Evolutionary conservation across 23 red algal genomes (phyloP).

Genomic region (Agarophyton chilense): DNA sequence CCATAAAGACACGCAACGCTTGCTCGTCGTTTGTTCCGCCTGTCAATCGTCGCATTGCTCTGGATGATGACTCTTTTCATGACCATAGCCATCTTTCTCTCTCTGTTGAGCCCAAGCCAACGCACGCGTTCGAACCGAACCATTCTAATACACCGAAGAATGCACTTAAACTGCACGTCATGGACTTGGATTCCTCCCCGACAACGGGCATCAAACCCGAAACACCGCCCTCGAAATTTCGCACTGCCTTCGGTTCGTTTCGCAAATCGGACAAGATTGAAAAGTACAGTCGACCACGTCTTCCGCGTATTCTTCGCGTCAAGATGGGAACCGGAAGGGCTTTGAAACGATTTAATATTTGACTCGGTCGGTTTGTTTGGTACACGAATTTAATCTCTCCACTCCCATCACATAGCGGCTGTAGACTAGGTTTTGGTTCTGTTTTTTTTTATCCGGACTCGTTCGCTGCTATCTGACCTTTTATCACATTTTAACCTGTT

Average conservation of each 20-base stretch:
- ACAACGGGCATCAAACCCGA: background rate
- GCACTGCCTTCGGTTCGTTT: background rate
- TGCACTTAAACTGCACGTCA: background rate
- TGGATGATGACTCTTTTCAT: conserved; percentile 9
- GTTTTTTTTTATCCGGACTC: background rate
- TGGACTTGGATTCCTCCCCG: background rate
- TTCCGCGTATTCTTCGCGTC: conserved; percentile 35
- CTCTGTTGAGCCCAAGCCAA: background rate
- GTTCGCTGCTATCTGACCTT: background rate
- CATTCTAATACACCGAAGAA: background rate
- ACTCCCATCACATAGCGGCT: background rate
- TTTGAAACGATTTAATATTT: conserved; percentile 32
- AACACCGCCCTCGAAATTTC: background rate
- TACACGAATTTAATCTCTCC: background rate
- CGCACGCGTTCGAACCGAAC: background rate
- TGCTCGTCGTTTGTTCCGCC: background rate
- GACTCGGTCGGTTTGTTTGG: background rate
- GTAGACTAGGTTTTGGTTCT: background rate
- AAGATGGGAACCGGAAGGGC: conserved; percentile 9
- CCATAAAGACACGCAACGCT: background rate
- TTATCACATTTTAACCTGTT: background rate
- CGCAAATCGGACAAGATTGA: conserved; percentile 13
- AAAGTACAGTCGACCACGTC: conserved; percentile 8
- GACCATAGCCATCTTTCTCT: background rate
- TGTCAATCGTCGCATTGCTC: conserved; percentile 14